A percentile compares a stretch with the other conserved stretches of the same genome.
Conservation (phyloP, 345 rosid genomes). For the Lumnitzera racemosa region DNA sequence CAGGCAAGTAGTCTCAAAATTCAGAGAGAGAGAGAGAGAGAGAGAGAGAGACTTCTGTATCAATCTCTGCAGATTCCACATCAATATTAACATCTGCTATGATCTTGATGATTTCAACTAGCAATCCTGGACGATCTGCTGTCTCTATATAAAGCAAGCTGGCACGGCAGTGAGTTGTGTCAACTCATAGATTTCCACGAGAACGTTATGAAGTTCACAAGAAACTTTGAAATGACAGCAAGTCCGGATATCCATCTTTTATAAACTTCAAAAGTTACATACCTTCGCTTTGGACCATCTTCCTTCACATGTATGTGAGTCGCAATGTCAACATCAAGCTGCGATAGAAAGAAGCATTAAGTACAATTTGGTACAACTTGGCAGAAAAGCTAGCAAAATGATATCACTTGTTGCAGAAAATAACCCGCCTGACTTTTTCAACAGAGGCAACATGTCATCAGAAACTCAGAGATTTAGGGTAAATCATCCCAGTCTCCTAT, state of each 20-base stretch:
- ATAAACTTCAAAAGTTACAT: constrained; percentile 8
- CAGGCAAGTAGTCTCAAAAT: background rate
- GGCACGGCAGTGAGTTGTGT: constrained; percentile 17
- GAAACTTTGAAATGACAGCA: background rate
- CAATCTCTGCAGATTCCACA: constrained; percentile 92
- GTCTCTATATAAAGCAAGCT: constrained; percentile 87
- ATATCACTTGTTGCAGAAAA: background rate
- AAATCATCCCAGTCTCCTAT: no score
- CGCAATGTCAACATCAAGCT: constrained; percentile 89
- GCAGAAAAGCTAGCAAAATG: background rate
- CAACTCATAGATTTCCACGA: background rate
- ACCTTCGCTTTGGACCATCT: constrained; percentile 92
- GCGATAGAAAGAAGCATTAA: constrained; percentile 17
- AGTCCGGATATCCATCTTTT: background rate
- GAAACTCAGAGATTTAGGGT: no score
- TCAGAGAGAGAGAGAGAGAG: background rate
- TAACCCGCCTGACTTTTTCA: background rate
- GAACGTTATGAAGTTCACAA: background rate
- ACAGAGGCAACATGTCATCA: no score
- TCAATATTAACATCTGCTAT: constrained; percentile 75
- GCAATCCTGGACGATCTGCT: constrained; percentile 92
- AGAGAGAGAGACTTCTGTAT: constrained; percentile 51
- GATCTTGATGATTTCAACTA: constrained; percentile 75
- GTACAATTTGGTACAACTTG: background rate
- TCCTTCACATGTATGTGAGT: constrained; percentile 68